Evolutionary conservation across 352 stramenopile genomes (phyloP), one percentile per base, ranked within the genome.

Genomic region (Globisporangium solare): DNA sequence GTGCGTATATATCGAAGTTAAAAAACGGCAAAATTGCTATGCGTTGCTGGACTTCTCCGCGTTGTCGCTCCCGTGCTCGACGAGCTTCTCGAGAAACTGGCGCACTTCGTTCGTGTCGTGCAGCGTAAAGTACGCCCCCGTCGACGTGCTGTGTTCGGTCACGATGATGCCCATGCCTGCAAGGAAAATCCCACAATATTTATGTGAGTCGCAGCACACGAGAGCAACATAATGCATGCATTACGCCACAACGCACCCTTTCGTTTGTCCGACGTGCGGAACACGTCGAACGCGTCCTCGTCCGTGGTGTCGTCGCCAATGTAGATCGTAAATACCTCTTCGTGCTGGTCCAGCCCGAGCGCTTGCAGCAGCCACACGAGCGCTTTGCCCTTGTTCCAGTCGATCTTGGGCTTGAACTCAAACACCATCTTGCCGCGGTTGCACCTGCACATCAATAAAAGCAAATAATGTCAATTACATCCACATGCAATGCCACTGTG

Each of bases 351-450:
- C 22, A 94, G 61, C 1, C 73, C 79, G 11, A 95, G 71, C 32
- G 77, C 71, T 48, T 94, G 63, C 55, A 96, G 64, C 42, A 96
- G 68, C 88, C 87, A 96, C 31, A 93, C 54, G 32, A 97, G 73
- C 49, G 85, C 86, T 61, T 95, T 95, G 60, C 88, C 88, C 66
- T 97, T 97, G 79, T 97, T 88, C 88, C 88, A 97, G 51, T 94
- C 79, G 22, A 97, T 91, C 65, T 95, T 92, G 8, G 88, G 88
- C 62, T 94, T 94, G 63, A 88, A 92, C 58, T 97, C 88, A 61
- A 81, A 95, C 14, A 97, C 88, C 86, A 94, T 92, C 63, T 96
- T 95, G 51, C 86, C 86, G 48, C 85, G 67, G 61, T 88, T 90
- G 63, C 86, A 73, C 54, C 85, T 89, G 37, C 6, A n/a, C 20